Base-by-base conservation (phyloP, 2,329 filamentous ascomycete genomes). In the Pseudocercospora musae region DNA sequence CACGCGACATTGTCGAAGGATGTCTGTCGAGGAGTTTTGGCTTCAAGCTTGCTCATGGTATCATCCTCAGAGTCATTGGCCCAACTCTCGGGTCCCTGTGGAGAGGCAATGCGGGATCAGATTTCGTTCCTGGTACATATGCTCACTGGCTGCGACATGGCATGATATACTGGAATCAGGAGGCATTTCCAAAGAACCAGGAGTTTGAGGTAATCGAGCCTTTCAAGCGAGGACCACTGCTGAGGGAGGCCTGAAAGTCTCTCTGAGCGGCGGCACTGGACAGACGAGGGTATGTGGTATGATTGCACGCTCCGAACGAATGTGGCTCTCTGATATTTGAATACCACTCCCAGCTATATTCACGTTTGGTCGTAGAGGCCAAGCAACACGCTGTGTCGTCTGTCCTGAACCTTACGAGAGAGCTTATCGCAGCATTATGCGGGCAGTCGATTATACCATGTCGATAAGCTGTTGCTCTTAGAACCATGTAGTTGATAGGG, bases 11-110 rank as follows among this genome's bases (percentile, higher is more conserved):
- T 56, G 82, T 86, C 0, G 80, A 85, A 69, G 76, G 68, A 0
- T 82, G 80, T 62, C 70, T 86, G n/a, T 70, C 66, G 13, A 75
- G 71, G 62, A 84, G 82, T 64, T 86, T 83, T 69, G 80, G 78
- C 1, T 82, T 86, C 70, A 86, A 86, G 72, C 71, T 86, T 7
- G 82, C 82, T 0, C 82, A 85, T 65, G 83, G 83, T 0, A 67
- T 85, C 23, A 85, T 85, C 23, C 52, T 85, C 8, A 75, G 78
- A 37, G 78, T 85, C 0, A 72, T 79, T 25, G 79, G 80, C 0
- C 74, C 78, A 18, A 85, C 84, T 0, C 71, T 86, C 10, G 82
- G 83, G 0, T 82, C 81, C 25, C 66, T 84, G 31, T 86, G 83
- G 83, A 79, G 80, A 70, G 78, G 78, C 33, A 66, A 85, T 66